Evolutionary conservation across 2,329 filamentous ascomycete species (phyloP).

Genomic region (Fusarium pseudocircinatum): DNA sequence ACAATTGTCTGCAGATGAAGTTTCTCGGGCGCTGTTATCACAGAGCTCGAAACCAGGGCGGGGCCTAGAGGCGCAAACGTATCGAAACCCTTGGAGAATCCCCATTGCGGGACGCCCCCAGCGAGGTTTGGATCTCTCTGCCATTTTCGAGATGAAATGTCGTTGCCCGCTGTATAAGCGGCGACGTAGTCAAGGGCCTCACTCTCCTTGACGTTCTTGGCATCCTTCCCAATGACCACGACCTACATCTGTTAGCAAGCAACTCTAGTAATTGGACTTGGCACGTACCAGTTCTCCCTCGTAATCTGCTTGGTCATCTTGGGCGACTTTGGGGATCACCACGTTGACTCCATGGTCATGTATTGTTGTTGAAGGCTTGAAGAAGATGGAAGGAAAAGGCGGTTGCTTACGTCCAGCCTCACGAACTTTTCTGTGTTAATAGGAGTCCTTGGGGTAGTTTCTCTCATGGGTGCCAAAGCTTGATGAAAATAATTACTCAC

Average conservation of each 20-base stretch:
- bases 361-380: conserved; percentile 55
- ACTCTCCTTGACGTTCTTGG: conserved; percentile 56
- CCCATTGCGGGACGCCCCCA: conserved; percentile 64
- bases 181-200: conserved; percentile 60
- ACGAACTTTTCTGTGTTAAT: too few species aligned
- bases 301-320: conserved; percentile 60
- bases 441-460: too few species aligned
- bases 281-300: conserved; percentile 53
- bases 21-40: conserved; percentile 55
- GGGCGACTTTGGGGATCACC: conserved; percentile 55
- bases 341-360: conserved; percentile 50
- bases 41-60: conserved; percentile 51
- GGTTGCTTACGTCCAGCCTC: conserved; percentile 62
- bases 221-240: conserved; percentile 58
- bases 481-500: conserved; percentile 36
- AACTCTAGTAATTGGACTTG: fast-evolving
- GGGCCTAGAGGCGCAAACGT: conserved; percentile 64
- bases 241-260: not conserved
- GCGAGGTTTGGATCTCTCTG: conserved; percentile 61
- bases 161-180: conserved; percentile 65
- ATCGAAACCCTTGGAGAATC: conserved; percentile 67
- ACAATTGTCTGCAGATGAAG: conserved; percentile 58
- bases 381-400: conserved; percentile 60
- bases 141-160: conserved; percentile 62
- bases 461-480: fast-evolving